Percentiles rank a stretch among this genome's conserved stretches.
These are phyloP conservation scores for Paramecium octaurelia DNA, from an alignment of 73 alveolate genomes.

Conservation along the genomic window DNA sequence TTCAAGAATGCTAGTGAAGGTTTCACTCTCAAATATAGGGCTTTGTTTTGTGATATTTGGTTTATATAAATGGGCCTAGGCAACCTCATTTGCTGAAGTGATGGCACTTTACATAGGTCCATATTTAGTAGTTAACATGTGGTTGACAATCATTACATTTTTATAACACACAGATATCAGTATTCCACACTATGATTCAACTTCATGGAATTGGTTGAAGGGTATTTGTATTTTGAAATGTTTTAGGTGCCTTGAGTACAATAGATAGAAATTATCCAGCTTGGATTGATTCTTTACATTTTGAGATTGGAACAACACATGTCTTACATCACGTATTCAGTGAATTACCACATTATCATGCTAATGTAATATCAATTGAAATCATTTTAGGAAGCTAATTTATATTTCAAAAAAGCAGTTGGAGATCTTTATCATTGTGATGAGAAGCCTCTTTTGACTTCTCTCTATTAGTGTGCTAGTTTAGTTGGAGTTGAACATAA, in stretches of 20 bases:
- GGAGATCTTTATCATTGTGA: constrained; percentile 33
- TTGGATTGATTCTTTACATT: constrained; percentile 33
- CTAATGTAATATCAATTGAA: neutral
- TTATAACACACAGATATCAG: constrained; percentile 50
- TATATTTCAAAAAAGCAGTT: constrained; percentile 22
- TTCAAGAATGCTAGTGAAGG: constrained; percentile 30
- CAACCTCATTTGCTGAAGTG: constrained; percentile 43
- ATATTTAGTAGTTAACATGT: constrained; percentile 32
- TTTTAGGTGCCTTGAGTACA: constrained; percentile 47
- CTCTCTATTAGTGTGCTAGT: neutral
- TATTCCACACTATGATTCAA: constrained; percentile 51
- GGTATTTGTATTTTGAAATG: neutral
- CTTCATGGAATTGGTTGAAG: constrained; percentile 52
- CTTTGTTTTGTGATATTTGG: constrained; percentile 13
- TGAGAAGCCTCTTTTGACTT: neutral
- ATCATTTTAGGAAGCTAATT: constrained; percentile 28
- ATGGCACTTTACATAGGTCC: constrained; percentile 53
- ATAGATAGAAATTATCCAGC: constrained; percentile 58
- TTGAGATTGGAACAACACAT: constrained; percentile 50
- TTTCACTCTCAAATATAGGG: constrained; percentile 36
- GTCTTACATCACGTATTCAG: constrained; percentile 48
- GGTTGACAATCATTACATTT: constrained; percentile 52
- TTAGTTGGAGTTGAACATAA: constrained; percentile 14
- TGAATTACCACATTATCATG: constrained; percentile 58
- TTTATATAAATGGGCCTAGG: constrained; percentile 35